Evolutionary conservation across 148 eudicot genomes (phyloP).

Genomic region (Rhododendron henanense): DNA sequence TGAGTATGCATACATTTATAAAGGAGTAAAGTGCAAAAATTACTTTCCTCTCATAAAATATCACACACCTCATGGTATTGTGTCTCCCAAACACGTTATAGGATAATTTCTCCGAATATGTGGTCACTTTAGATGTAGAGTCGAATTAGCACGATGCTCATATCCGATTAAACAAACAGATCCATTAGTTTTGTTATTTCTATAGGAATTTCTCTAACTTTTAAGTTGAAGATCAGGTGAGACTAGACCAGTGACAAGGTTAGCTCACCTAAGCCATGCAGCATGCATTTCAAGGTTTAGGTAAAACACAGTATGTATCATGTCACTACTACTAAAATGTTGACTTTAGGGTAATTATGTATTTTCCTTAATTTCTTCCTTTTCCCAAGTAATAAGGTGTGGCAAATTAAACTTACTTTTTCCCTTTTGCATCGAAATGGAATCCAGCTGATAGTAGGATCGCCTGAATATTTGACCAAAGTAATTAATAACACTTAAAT

Average conservation of each 20-base stretch:
- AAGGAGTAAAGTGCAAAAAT: not conserved
- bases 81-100: not conserved
- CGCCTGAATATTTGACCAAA: too few relatives aligned
- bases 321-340: not conserved
- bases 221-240: not conserved
- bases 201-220: not conserved
- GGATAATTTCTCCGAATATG: not conserved
- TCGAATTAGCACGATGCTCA: not conserved
- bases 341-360: not conserved
- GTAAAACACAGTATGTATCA: not conserved
- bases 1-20: not conserved
- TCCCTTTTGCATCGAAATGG: not conserved
- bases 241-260: not conserved
- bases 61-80: not conserved
- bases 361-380: not conserved
- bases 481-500: too few relatives aligned
- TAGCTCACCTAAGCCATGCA: conserved; percentile 2
- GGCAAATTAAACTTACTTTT: not conserved
- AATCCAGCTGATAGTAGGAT: not conserved
- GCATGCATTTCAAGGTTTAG: conserved; percentile 14
- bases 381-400: not conserved
- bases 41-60: not conserved
- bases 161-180: not conserved
- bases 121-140: not conserved
- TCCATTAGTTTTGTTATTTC: not conserved